A percentile compares a stretch with the other conserved stretches of the same genome.
Evolutionary conservation across 208 protist species (phyloP).

Genomic region (Wallacemonas sp.): DNA sequence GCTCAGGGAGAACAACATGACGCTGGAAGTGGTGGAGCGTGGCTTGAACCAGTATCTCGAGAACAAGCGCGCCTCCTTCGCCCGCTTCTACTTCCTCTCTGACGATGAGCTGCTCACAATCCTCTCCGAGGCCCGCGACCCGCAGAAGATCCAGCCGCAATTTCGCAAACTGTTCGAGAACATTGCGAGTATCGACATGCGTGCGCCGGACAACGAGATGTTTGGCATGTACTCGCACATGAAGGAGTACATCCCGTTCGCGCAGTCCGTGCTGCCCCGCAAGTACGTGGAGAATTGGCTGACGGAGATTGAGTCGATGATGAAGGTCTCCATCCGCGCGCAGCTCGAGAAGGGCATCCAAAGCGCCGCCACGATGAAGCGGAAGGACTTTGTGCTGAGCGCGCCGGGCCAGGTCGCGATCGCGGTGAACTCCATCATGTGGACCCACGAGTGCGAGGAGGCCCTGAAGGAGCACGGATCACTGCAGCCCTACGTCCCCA

Average conservation of each 20-base stretch:
- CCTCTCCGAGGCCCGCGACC: slow-evolving; percentile 95
- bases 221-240: slow-evolving; percentile 95
- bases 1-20: slow-evolving; percentile 93
- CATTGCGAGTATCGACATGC: slow-evolving; percentile 92
- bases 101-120: slow-evolving; percentile 94
- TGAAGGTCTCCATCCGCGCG: slow-evolving; percentile 92
- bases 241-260: slow-evolving; percentile 95
- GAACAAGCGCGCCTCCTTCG: slow-evolving; percentile 95
- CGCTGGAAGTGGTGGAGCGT: slow-evolving; percentile 96
- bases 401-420: slow-evolving; percentile 92
- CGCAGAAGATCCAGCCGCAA: slow-evolving; percentile 95
- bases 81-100: slow-evolving; percentile 94
- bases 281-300: slow-evolving; percentile 98
- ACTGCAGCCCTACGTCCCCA: slow-evolving; percentile 78
- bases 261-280: slow-evolving; percentile 90
- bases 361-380: slow-evolving; percentile 64
- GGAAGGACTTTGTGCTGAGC: slow-evolving; percentile 82
- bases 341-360: slow-evolving; percentile 87
- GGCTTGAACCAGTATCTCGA: slow-evolving; percentile 97
- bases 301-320: slow-evolving; percentile 95
- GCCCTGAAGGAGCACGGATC: slow-evolving; percentile 82
- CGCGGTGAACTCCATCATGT: slow-evolving; percentile 93
- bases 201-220: slow-evolving; percentile 91
- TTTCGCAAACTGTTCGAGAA: slow-evolving; percentile 97
- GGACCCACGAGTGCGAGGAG: slow-evolving; percentile 92